Conservation (phyloP, 2,329 filamentous ascomycete species). For the Sordariomycetes sp. region DNA sequence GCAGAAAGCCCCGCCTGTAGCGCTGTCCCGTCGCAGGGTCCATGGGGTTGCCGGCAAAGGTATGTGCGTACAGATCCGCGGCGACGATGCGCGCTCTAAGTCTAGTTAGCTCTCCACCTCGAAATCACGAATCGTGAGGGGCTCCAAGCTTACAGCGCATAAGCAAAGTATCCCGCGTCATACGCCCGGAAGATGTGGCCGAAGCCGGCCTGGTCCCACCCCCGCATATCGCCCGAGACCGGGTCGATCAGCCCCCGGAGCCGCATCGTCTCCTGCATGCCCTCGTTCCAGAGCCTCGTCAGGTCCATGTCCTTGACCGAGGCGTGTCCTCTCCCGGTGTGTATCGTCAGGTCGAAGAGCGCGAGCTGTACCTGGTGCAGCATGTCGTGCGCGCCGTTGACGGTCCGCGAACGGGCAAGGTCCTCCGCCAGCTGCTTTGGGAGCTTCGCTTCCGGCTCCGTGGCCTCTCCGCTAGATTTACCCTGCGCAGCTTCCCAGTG, state of each 20-base stretch:
- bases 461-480: background rate
- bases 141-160: constrained; percentile 2
- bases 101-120: background rate
- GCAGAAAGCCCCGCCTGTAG: constrained; percentile 2
- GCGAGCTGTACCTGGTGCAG: constrained; percentile 2
- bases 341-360: constrained; percentile 5
- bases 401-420: background rate
- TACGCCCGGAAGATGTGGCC: constrained; percentile 5
- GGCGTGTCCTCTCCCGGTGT: background rate
- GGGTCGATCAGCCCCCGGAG: background rate
- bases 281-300: constrained; percentile 3
- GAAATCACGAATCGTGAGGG: background rate
- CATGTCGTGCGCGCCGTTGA: background rate
- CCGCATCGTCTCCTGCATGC: background rate
- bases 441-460: background rate
- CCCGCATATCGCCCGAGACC: background rate
- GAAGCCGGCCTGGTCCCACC: constrained; percentile 1
- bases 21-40: background rate
- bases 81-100: background rate
- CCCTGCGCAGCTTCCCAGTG: constrained; percentile 4
- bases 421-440: constrained; percentile 2
- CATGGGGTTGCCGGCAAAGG: constrained; percentile 2
- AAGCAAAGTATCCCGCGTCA: constrained; percentile 6
- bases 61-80: background rate
- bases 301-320: constrained; percentile 1